phyloP scores from a whole-genome alignment of 441 rosid genomes.

The Caryocar brasiliense region DNA sequence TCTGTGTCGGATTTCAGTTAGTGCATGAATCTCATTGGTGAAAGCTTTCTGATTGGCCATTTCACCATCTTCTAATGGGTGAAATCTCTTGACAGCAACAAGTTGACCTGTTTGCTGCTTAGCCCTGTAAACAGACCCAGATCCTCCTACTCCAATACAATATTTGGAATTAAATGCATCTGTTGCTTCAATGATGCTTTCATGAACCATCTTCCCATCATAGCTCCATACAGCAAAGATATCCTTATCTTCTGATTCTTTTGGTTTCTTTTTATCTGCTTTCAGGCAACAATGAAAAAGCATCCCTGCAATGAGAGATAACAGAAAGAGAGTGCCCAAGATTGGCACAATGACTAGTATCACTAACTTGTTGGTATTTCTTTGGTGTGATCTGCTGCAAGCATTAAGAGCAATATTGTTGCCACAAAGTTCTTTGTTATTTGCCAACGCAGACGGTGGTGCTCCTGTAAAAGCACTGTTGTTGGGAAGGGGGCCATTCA shows the following conservation, averaged over 20 bases:
- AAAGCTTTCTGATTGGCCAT: constrained; percentile 3
- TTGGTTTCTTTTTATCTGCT: not conserved
- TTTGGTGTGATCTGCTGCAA: not conserved
- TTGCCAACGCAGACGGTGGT: constrained; percentile 14
- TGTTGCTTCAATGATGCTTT: constrained; percentile 20
- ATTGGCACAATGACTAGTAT: constrained; percentile 9
- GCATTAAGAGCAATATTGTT: constrained; percentile 8
- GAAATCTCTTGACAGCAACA: constrained; percentile 30
- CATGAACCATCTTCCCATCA: constrained; percentile 21
- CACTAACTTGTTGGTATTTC: not conserved
- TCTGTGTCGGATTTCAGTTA: constrained; percentile 16
- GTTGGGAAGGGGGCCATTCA: constrained; percentile 31
- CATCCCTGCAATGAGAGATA: not conserved
- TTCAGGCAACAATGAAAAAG: not conserved
- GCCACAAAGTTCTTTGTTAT: constrained; percentile 30
- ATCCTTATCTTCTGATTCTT: not conserved
- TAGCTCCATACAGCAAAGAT: constrained; percentile 16
- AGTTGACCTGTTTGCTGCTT: constrained; percentile 14
- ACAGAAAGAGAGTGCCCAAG: not conserved
- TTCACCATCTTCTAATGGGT: not conserved
- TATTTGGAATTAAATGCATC: constrained; percentile 20
- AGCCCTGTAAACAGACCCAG: constrained; percentile 33
- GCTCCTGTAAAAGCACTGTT: constrained; percentile 22
- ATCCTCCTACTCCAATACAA: constrained; percentile 28
- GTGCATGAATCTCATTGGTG: constrained; percentile 17